These are phyloP conservation scores for Onygenales sp. DNA, from an alignment of 2,329 filamentous ascomycete species.

Conservation along the genomic window DNA sequence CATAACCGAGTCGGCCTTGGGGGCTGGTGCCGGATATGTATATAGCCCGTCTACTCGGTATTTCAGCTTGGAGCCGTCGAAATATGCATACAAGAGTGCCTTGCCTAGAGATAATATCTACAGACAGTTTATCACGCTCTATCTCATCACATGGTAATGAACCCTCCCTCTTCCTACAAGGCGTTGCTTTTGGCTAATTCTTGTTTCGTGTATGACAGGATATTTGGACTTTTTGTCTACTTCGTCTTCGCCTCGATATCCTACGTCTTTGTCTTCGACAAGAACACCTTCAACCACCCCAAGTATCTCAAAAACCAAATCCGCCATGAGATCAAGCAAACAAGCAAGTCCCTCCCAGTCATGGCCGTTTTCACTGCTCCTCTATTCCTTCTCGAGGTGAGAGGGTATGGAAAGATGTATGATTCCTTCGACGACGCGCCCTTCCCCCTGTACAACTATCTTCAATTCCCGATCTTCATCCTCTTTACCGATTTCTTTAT, in stretches of 20 bases:
- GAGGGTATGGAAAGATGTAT: constrained; percentile 80
- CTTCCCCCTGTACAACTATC: constrained; percentile 64
- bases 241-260: constrained; percentile 75
- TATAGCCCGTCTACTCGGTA: constrained; percentile 66
- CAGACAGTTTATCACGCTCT: constrained; percentile 67
- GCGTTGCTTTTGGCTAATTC: neutral
- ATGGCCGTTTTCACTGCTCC: constrained; percentile 77
- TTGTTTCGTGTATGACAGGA: constrained; percentile 41
- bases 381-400: constrained; percentile 73
- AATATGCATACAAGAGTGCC: constrained; percentile 69
- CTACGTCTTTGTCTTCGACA: constrained; percentile 85
- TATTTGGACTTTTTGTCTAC: constrained; percentile 78
- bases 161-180: neutral
- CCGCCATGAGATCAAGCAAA: constrained; percentile 71
- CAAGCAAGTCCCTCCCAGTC: constrained; percentile 64
- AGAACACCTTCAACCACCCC: constrained; percentile 77
- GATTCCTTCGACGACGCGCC: constrained; percentile 67
- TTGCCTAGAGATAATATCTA: constrained; percentile 68
- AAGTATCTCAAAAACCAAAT: constrained; percentile 95
- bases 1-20: constrained; percentile 45
- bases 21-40: constrained; percentile 33
- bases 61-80: constrained; percentile 58
- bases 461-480: constrained; percentile 83
- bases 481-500: constrained; percentile 82
- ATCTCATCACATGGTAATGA: constrained; percentile 72